Percentiles rank a stretch among this genome's conserved stretches.
These are phyloP conservation scores for Colletotrichum neosansevieriae DNA, from an alignment of 2,329 filamentous ascomycete species.

Conservation along the genomic window DNA sequence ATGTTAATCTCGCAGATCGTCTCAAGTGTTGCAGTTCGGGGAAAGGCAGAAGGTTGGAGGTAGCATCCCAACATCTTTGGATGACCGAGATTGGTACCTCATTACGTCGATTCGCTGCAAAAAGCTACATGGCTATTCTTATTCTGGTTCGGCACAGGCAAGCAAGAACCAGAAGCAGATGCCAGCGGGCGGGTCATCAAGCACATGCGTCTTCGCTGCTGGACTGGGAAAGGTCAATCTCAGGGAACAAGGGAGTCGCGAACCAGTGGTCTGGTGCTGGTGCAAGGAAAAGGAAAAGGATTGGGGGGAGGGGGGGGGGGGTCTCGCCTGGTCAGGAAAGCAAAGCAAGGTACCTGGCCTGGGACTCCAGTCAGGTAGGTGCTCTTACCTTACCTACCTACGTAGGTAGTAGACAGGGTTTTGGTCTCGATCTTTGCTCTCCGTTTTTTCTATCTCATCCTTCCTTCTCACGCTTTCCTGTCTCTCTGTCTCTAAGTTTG, in stretches of 20 bases:
- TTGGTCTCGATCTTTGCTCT: conserved; percentile 21
- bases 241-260: conserved; percentile 29
- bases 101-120: conserved; percentile 16
- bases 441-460: not conserved
- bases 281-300: not conserved
- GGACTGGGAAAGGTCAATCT: conserved; percentile 30
- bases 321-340: conserved; percentile 24
- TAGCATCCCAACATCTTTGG: conserved; percentile 11
- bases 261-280: conserved; percentile 34
- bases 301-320: conserved; percentile 7
- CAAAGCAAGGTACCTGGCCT: conserved; percentile 15
- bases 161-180: conserved; percentile 25
- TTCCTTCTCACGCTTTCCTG: conserved; percentile 10
- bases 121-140: conserved; percentile 13
- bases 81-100: not conserved
- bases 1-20: conserved; percentile 23
- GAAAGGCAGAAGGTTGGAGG: conserved; percentile 12
- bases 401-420: conserved; percentile 22
- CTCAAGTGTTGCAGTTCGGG: conserved; percentile 21
- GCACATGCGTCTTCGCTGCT: conserved; percentile 27
- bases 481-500: conserved; percentile 16
- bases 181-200: conserved; percentile 3
- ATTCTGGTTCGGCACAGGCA: conserved; percentile 14
- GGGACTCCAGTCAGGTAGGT: too few species aligned
- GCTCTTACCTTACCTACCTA: too few species aligned